Percentiles rank a stretch among this genome's conserved stretches.
Conservation (phyloP, 306 rosid species). For the Vicia faba region DNA sequence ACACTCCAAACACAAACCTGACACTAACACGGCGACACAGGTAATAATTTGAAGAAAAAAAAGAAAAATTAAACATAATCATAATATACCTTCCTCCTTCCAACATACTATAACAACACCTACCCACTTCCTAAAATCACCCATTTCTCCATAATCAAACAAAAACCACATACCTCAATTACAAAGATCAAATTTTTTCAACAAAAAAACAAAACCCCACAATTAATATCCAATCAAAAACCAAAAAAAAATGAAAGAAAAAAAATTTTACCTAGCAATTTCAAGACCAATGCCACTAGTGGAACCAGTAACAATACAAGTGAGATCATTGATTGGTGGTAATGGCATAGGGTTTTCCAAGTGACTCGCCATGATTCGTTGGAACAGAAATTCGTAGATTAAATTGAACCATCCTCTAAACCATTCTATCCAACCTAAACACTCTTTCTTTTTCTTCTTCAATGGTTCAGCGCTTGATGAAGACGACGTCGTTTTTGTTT, state of each 20-base stretch:
- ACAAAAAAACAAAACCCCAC: not conserved
- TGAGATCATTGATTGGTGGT: slow-evolving; percentile 77
- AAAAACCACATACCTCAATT: slow-evolving; percentile 11
- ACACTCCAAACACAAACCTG: too few relatives aligned
- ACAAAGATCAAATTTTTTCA: not conserved
- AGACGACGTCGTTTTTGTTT: slow-evolving; percentile 40
- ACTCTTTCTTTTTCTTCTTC: slow-evolving; percentile 51
- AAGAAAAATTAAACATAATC: too few relatives aligned
- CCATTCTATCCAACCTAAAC: slow-evolving; percentile 92
- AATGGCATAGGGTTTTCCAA: slow-evolving; percentile 84
- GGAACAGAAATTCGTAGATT: slow-evolving; percentile 77
- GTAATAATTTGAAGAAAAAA: too few relatives aligned
- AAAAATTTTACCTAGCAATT: slow-evolving; percentile 69
- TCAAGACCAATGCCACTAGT: slow-evolving; percentile 96
- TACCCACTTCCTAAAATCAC: slow-evolving; percentile 4
- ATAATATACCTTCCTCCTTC: not conserved
- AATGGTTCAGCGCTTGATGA: slow-evolving; percentile 46
- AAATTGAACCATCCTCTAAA: slow-evolving; percentile 68
- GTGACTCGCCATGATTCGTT: slow-evolving; percentile 86
- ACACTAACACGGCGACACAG: too few relatives aligned
- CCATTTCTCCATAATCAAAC: not conserved
- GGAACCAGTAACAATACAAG: slow-evolving; percentile 92
- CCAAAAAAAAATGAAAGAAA: not conserved
- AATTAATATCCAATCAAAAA: not conserved
- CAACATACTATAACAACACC: not conserved